Evolutionary conservation across 192 early-diverging fungal genomes (phyloP).

Genomic region (Lobosporangium transversale): DNA sequence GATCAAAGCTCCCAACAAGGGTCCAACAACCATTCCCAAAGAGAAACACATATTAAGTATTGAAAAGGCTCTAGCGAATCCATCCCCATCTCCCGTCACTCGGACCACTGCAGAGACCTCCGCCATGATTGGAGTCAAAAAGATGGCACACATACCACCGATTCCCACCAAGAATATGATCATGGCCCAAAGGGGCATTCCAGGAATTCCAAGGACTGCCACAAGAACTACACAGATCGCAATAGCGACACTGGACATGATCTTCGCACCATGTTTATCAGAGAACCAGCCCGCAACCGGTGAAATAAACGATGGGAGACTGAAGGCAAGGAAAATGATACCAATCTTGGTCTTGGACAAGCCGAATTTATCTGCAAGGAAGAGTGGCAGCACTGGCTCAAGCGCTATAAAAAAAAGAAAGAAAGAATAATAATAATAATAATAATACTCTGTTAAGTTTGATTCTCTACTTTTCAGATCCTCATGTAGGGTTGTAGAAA

Average conservation of each 20-base stretch:
- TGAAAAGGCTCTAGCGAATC: constrained; percentile 55
- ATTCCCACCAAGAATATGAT: constrained; percentile 43
- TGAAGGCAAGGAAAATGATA: constrained; percentile 48
- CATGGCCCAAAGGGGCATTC: constrained; percentile 38
- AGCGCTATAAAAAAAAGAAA: too few species aligned
- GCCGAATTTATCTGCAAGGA: constrained; percentile 47
- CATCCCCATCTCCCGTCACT: constrained; percentile 44
- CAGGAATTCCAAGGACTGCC: constrained; percentile 17
- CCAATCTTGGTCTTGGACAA: constrained; percentile 51
- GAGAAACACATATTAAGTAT: constrained; percentile 58
- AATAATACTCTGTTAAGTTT: too few species aligned
- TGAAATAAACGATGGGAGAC: constrained; percentile 45
- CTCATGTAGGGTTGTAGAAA: too few species aligned
- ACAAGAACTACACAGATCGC: constrained; percentile 21
- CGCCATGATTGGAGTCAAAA: constrained; percentile 52
- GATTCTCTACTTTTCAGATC: too few species aligned
- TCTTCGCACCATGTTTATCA: constrained; percentile 55
- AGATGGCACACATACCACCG: constrained; percentile 48
- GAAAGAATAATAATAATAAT: too few species aligned
- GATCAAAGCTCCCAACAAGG: constrained; percentile 22
- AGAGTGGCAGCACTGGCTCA: constrained; percentile 53
- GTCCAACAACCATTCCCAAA: constrained; percentile 30
- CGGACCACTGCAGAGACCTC: constrained; percentile 55
- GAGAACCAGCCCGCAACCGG: constrained; percentile 54
- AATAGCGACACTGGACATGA: constrained; percentile 23